Evolutionary conservation across 2,329 filamentous ascomycete species (phyloP).

Genomic region (Botrytis cinerea): DNA sequence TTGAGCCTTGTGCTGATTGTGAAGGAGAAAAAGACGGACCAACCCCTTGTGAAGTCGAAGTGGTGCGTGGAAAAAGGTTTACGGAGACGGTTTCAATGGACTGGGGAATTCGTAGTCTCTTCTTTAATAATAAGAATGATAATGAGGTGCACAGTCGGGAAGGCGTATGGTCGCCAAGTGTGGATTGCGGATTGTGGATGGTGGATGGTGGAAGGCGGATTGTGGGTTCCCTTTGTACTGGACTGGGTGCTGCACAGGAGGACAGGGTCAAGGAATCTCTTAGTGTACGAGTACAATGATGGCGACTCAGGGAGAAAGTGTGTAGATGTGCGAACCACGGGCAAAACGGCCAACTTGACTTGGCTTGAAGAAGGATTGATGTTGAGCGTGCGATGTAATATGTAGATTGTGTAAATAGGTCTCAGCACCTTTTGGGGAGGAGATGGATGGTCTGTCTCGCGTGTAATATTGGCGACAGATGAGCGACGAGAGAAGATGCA

Average conservation of each 20-base stretch:
- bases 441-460: neutral
- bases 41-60: neutral
- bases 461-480: neutral
- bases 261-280: constrained; percentile 11
- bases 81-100: neutral
- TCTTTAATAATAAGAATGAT: neutral
- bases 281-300: neutral
- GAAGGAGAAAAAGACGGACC: neutral
- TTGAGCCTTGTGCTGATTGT: neutral
- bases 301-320: neutral
- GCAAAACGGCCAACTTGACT: constrained; percentile 3
- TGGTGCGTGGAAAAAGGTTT: neutral
- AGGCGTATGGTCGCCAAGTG: constrained; percentile 16
- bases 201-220: constrained; percentile 14
- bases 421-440: neutral
- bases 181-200: neutral
- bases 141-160: constrained; percentile 11
- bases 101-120: constrained; percentile 12
- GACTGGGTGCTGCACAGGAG: neutral
- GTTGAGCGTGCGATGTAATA: neutral
- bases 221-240: constrained; percentile 14
- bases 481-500: neutral
- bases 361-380: neutral
- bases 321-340: neutral
- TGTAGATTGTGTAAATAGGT: neutral